Evolutionary conservation across 140 eudicot genomes (phyloP), one percentile per base, ranked within the genome.

Genomic region (Senecio squalidus): DNA sequence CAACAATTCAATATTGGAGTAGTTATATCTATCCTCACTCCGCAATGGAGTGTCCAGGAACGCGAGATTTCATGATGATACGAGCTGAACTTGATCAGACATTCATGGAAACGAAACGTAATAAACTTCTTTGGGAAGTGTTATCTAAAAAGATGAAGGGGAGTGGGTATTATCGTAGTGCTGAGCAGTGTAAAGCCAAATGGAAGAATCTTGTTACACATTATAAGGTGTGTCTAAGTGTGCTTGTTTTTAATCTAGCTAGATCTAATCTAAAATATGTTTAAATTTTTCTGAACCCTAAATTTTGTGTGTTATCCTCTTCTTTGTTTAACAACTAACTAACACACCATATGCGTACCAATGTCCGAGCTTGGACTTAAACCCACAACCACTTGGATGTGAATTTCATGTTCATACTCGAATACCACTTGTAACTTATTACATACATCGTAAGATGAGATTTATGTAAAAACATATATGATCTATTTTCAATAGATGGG

Each of bases 171-270:
- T 66, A 58, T 73, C 88, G 97, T 0, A 90, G 90, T 69, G 69
- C 82, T 6, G 97, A 90, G 17, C 97, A 90, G 95, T 90, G 97
- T 75, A 90, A 90, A 62, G 79, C 83, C 70, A 90, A 90, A 74
- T 90, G 97, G 97, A 90, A 90, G 64, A 86, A 90, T 67, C 95
- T 89, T 38, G 97, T 85, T 44, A 89, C 95, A n/a, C 75, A 93
- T 31, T 85, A 85, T 55, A 89, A 89, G 97, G 97, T 88, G 3
- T 27, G 26, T 41, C 27, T 30, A 3, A 47, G 20, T 13, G 8
- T 18, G 30, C 9, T 43, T 50, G 31, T 14, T 65, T 53, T 66
- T 16, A 52, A 39, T 66, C 55, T 40, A 48, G n/a, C n/a, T n/a
- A n/a, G 59, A 22, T 63, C 10, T 41, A 44, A 66, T 26, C 70